phyloP scores from a whole-genome alignment of 2,329 filamentous ascomycete genomes.

The Monosporascus sp. region DNA sequence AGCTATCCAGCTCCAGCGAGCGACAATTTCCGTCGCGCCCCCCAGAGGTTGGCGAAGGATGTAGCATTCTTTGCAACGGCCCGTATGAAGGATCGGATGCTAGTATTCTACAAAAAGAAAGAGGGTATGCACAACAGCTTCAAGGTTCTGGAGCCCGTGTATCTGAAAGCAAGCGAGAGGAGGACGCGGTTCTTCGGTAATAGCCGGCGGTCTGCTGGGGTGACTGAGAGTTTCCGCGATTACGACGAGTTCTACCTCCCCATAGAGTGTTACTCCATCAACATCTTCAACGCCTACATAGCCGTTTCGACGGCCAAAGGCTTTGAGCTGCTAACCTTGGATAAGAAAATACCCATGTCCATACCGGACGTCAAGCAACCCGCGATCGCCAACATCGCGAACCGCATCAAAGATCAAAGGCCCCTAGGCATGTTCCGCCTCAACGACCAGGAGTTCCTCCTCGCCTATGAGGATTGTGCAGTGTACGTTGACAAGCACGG shows the following conservation, averaged over 20 bases:
- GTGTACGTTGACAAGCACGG: constrained; percentile 98
- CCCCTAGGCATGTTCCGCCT: constrained; percentile 96
- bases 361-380: constrained; percentile 80
- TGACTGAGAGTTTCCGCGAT: constrained; percentile 93
- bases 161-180: constrained; percentile 86
- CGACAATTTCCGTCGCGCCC: constrained; percentile 77
- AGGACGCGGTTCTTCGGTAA: constrained; percentile 62
- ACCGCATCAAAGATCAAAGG: constrained; percentile 73
- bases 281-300: constrained; percentile 91
- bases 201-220: constrained; percentile 57
- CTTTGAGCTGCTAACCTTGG: constrained; percentile 91
- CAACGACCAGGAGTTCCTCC: constrained; percentile 84
- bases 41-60: constrained; percentile 86
- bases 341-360: constrained; percentile 94
- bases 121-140: constrained; percentile 90
- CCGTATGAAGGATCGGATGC: constrained; percentile 90
- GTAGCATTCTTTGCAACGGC: constrained; percentile 96
- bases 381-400: constrained; percentile 78
- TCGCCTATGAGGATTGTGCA: constrained; percentile 92
- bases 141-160: constrained; percentile 92
- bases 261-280: constrained; percentile 88
- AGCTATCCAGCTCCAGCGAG: constrained; percentile 56
- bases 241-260: constrained; percentile 99
- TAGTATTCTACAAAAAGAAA: constrained; percentile 96
- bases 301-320: constrained; percentile 88